Base-by-base conservation (phyloP, 2,329 filamentous ascomycete species). In the Hypoxylon sp. region DNA sequence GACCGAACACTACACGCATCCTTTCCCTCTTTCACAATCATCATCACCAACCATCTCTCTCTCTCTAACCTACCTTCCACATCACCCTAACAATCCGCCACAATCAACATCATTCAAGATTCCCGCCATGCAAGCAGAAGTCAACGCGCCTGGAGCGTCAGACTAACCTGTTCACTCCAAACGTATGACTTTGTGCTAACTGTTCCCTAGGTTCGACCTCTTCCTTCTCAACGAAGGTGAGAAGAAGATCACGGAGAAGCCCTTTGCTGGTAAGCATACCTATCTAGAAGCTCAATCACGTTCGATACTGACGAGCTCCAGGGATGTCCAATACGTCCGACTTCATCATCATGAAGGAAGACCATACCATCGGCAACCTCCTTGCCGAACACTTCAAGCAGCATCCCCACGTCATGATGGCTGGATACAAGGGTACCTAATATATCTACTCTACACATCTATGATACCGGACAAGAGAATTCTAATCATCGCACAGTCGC, bases 301-400 rank as follows among this genome's bases (percentile, higher is more conserved):
- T n/a, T 23, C 17, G 28, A 59, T 41, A 60, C 45, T 64, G 38
- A 60, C 32, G 10, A 60, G 56, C 32, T 51, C 51, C 65, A 96
- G 94, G 93, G 77, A 94, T 97, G 78, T 93, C 95, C 21, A 97
- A 97, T 79, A 94, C 93, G n/a, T 92, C 93, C 9, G 92, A 98
- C 81, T 99, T 99, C 83, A 90, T 93, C 65, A 90, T 99, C 82
- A 93, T 93, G 82, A 98, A 98, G 81, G 96, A 99, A 80, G 96
- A 99, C 75, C 95, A 98, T 82, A 98, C 95, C 0, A 88, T 99
- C 25, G 96, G 91, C 74, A 98, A 99, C 80, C 86, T 99, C 61
- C 87, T 99, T 62, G 88, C 91, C 51, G 90, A 93, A 76, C 93
- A 95, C 75, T 91, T 99, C 63, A 90, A 96, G 82, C 90, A 92